Base-by-base conservation (phyloP, 352 stramenopile genomes). In the Pythium periplocum region DNA sequence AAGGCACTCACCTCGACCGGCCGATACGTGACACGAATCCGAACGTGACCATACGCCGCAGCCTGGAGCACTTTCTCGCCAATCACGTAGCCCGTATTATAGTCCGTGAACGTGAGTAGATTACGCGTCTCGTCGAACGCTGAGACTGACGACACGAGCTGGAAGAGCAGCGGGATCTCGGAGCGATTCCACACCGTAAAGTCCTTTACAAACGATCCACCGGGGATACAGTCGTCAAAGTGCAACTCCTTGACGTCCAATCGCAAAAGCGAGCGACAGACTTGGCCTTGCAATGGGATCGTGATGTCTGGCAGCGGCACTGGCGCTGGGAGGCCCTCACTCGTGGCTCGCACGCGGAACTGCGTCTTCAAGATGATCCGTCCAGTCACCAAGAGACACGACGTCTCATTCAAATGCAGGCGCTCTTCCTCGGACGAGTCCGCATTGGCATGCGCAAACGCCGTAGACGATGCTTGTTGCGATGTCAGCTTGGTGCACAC, bases 161-260 rank as follows among this genome's bases (percentile, higher is more conserved):
- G 85, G 58, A 95, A 94, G 10, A 94, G 57, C 45, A 95, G 70
- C 9, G 83, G 86, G 46, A 94, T 95, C 61, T 95, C 86, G 0
- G 86, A 94, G 4, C 86, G 83, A 34, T 95, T 95, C 86, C 86
- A 95, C 11, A 95, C 81, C 2, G 86, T 94, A 31, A 95, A 94
- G 55, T 95, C 86, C 52, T 95, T 95, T 5, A 94, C 86, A 42
- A 93, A 95, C 17, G 86, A 92, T 0, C 84, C 84, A 10, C 78
- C 80, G 2, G 86, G 86, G 2, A 95, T 80, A 31, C 86, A 95
- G 59, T 94, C 86, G 36, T 95, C 86, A 49, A 95, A 95, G 60
- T 94, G 86, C 8, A 95, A 65, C 50, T 95, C 86, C 57, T 93
- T 92, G 32, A 94, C 76, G 58, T 95, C 86, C 33, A 95, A 57